Conservation (phyloP, 169 alveolate species). For the Plasmodium cynomolgi region DNA sequence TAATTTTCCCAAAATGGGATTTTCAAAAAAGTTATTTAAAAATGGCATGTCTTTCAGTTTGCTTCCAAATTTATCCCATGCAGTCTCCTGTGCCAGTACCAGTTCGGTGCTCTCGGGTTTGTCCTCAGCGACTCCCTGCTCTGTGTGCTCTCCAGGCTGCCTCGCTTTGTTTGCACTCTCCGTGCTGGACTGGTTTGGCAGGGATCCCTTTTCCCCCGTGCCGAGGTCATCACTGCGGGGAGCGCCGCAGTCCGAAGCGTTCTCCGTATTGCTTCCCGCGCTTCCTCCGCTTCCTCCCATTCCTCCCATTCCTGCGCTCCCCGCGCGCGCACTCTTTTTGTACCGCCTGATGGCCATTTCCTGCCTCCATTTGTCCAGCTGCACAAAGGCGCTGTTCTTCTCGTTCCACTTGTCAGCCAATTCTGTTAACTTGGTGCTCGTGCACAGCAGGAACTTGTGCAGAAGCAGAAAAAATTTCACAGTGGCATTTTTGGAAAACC, state of each 20-base stretch:
- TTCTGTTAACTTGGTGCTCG: constrained; percentile 11
- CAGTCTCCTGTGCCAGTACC: constrained; percentile 83
- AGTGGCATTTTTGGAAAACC: constrained; percentile 18
- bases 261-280: not conserved
- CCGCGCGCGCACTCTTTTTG: constrained; percentile 61
- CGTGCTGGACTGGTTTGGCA: not conserved
- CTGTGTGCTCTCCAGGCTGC: not conserved
- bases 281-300: not conserved
- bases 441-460: not conserved
- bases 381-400: constrained; percentile 33
- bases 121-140: constrained; percentile 12
- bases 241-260: not conserved
- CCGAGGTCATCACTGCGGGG: not conserved
- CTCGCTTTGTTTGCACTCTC: not conserved
- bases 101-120: constrained; percentile 72
- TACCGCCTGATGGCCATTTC: constrained; percentile 79
- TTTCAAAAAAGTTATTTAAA: constrained; percentile 89
- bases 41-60: constrained; percentile 91
- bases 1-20: constrained; percentile 85
- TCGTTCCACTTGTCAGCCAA: constrained; percentile 61
- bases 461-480: constrained; percentile 16
- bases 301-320: constrained; percentile 16
- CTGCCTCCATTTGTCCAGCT: constrained; percentile 80
- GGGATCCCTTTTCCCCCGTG: not conserved
- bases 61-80: constrained; percentile 90